Conservation (phyloP, 2,329 filamentous ascomycete species). For the Alternaria solani region DNA sequence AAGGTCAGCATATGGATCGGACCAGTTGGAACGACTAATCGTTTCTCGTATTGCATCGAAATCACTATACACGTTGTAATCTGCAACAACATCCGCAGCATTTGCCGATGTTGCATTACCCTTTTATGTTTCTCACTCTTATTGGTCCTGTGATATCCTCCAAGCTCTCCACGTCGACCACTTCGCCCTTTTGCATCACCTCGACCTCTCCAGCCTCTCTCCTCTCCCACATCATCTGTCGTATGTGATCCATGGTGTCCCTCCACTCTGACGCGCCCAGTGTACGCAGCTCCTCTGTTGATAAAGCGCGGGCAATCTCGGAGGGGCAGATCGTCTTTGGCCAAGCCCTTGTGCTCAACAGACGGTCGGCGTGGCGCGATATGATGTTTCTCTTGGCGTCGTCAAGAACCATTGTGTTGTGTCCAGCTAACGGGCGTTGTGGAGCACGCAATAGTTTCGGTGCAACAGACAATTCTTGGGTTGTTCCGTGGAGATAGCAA, state of each 20-base stretch:
- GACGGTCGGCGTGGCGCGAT: conserved; percentile 30
- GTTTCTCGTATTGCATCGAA: conserved; percentile 10
- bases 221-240: conserved; percentile 54
- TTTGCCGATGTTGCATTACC: neutral
- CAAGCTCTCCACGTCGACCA: conserved; percentile 45
- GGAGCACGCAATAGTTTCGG: neutral
- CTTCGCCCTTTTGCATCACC: conserved; percentile 58
- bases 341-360: conserved; percentile 44
- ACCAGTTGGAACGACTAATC: conserved; percentile 8
- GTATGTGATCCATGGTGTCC: conserved; percentile 57
- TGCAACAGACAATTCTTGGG: neutral
- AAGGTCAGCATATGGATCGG: conserved; percentile 8
- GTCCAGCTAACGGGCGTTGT: neutral
- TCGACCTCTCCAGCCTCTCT: conserved; percentile 55
- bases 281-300: conserved; percentile 48
- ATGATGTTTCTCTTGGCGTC: conserved; percentile 25
- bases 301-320: conserved; percentile 59
- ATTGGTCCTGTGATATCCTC: conserved; percentile 58
- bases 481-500: conserved; percentile 1
- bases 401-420: conserved; percentile 29
- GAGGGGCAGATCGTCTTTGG: conserved; percentile 64
- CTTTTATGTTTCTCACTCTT: conserved; percentile 46
- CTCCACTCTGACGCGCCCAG: conserved; percentile 52
- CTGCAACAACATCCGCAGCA: neutral
- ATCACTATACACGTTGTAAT: conserved; percentile 14